Percentiles rank a stretch among this genome's conserved stretches.
Conservation (phyloP, 2,329 filamentous ascomycete species). For the Elsinoe batatas region DNA sequence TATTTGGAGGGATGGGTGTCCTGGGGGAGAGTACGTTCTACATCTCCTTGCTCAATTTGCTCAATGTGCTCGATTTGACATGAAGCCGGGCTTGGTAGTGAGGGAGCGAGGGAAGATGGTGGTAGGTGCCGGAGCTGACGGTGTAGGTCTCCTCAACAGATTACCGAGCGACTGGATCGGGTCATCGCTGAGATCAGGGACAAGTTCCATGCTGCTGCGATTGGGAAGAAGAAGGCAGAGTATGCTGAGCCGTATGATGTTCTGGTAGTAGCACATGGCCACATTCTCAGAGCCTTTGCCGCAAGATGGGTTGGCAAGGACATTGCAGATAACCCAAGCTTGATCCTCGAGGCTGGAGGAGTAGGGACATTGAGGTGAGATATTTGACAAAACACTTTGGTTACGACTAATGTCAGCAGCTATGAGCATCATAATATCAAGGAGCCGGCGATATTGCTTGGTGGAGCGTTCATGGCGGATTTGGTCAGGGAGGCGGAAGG, state of each 20-base stretch:
- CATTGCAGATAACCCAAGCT: constrained; percentile 63
- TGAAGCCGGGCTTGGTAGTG: too few species aligned
- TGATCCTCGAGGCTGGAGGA: constrained; percentile 63
- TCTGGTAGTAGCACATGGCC: constrained; percentile 77
- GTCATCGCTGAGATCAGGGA: constrained; percentile 66
- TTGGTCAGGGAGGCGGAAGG: constrained; percentile 34
- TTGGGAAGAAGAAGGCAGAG: constrained; percentile 41
- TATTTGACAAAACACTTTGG: neutral
- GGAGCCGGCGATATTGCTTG: constrained; percentile 43
- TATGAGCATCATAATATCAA: constrained; percentile 42
- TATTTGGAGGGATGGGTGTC: constrained; percentile 84
- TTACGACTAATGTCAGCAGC: constrained; percentile 18
- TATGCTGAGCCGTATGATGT: constrained; percentile 49
- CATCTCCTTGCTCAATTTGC: too few species aligned
- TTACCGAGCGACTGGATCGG: constrained; percentile 61
- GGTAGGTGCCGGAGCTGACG: constrained; percentile 30
- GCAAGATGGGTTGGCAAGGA: constrained; percentile 72
- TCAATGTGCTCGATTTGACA: too few species aligned
- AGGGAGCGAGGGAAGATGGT: neutral
- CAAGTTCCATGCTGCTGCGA: constrained; percentile 34
- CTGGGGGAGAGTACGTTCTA: constrained; percentile 63
- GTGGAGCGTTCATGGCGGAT: constrained; percentile 43
- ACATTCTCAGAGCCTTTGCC: constrained; percentile 79
- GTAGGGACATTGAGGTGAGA: constrained; percentile 40
- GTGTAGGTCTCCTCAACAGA: constrained; percentile 51